Conservation (phyloP, 1,284 basidiomycete species). For the Moesziomyces globuligerus region DNA sequence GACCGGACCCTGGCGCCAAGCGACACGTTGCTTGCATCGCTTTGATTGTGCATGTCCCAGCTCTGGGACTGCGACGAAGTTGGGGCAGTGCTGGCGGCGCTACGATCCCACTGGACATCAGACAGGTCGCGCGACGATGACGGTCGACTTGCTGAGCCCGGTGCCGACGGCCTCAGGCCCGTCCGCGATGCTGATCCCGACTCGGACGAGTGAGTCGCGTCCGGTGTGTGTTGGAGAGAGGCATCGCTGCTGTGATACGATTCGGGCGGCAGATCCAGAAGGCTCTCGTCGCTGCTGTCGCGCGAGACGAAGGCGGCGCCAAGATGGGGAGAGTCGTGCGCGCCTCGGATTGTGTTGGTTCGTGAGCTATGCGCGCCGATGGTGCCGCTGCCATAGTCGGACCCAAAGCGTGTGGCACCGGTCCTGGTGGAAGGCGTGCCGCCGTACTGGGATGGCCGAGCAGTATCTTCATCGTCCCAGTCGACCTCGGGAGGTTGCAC, state of each 20-base stretch:
- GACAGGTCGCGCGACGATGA: constrained; percentile 35
- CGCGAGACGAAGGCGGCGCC: constrained; percentile 21
- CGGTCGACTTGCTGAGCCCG: constrained; percentile 18
- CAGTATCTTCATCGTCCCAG: constrained; percentile 49
- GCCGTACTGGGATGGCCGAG: constrained; percentile 43
- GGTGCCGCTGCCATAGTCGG: constrained; percentile 45
- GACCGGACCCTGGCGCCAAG: background rate
- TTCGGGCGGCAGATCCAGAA: constrained; percentile 44
- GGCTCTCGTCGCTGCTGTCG: constrained; percentile 44
- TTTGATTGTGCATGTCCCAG: constrained; percentile 17
- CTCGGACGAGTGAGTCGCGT: constrained; percentile 18
- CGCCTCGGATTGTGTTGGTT: constrained; percentile 37
- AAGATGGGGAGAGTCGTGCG: constrained; percentile 33
- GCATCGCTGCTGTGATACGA: constrained; percentile 45
- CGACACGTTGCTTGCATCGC: constrained; percentile 6
- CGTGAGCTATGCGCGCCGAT: constrained; percentile 44
- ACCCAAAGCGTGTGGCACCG: constrained; percentile 40
- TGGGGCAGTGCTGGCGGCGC: constrained; percentile 39
- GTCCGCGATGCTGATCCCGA: constrained; percentile 21
- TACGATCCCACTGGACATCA: constrained; percentile 26
- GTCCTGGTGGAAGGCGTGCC: constrained; percentile 40
- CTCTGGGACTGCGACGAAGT: constrained; percentile 38
- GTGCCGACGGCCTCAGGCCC: background rate
- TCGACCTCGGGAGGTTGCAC: constrained; percentile 68
- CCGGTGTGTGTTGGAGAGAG: constrained; percentile 13